Evolutionary conservation across 2,329 filamentous ascomycete genomes (phyloP).

Genomic region (Phialophora macrospora): DNA sequence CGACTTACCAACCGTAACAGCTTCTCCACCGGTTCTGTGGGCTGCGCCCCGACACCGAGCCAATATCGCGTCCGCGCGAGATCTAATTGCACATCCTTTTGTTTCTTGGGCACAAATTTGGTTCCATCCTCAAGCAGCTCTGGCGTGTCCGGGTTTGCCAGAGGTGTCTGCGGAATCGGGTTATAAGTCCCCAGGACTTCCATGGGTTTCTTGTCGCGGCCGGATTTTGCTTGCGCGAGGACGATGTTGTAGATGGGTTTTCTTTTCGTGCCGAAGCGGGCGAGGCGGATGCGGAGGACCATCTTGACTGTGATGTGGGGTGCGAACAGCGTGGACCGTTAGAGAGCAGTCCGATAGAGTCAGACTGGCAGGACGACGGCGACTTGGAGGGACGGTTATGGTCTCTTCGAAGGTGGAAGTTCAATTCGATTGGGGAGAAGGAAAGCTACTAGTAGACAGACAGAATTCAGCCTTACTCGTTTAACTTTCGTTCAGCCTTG

Average conservation of each 20-base stretch:
- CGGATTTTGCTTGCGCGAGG: conserved; percentile 90
- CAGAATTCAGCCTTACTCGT: neutral
- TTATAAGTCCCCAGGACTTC: conserved; percentile 82
- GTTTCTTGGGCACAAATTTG: conserved; percentile 65
- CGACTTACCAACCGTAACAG: conserved; percentile 75
- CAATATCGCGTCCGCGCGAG: conserved; percentile 83
- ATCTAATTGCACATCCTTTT: conserved; percentile 93
- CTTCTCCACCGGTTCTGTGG: conserved; percentile 86
- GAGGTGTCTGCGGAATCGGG: conserved; percentile 61
- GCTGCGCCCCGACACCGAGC: conserved; percentile 95
- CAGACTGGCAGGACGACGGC: neutral
- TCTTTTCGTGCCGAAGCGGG: conserved; percentile 88
- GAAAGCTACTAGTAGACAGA: neutral
- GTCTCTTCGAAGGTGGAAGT: neutral
- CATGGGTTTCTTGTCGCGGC: conserved; percentile 83
- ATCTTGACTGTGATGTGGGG: conserved; percentile 54
- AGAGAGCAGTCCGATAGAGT: neutral
- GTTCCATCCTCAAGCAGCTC: conserved; percentile 45
- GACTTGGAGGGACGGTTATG: neutral
- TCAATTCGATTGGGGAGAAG: neutral
- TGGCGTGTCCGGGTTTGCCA: conserved; percentile 32
- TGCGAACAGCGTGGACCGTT: neutral
- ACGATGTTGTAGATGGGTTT: conserved; percentile 98
- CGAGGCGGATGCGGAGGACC: conserved; percentile 92
- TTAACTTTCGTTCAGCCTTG: conserved; percentile 12